phyloP scores from a whole-genome alignment of 495 filamentous ascomycete species.

The Evernia prunastri region DNA sequence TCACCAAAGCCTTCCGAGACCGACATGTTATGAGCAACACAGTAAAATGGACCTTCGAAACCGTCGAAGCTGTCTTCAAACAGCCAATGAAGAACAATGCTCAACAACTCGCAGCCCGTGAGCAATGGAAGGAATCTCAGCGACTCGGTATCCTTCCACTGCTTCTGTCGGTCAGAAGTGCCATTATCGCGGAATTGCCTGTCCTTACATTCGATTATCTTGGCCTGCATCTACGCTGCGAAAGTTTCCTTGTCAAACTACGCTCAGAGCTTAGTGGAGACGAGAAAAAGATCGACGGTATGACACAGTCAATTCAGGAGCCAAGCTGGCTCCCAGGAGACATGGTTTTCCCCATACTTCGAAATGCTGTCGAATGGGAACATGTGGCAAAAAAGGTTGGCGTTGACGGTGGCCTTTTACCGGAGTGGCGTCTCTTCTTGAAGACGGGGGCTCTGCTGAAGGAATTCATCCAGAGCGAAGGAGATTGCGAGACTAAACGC shows the following conservation, averaged over 20 bases:
- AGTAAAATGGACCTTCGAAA: neutral
- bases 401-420: no score
- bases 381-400: no score
- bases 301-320: no score
- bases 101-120: neutral
- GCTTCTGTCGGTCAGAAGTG: neutral
- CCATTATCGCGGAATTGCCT: neutral
- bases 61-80: slow-evolving; percentile 1
- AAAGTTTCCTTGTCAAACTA: neutral
- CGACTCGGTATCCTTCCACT: slow-evolving; percentile 1
- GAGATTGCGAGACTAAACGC: no score
- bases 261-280: neutral
- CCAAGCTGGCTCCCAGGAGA: no score
- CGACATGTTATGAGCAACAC: neutral
- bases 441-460: no score
- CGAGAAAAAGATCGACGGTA: no score
- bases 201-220: slow-evolving; percentile 6
- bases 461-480: no score
- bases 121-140: neutral
- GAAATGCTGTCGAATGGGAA: no score
- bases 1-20: slow-evolving; percentile 9
- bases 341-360: no score
- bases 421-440: no score
- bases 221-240: neutral
- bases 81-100: neutral